Evolutionary conservation across 345 rosid species (phyloP), one percentile per base, ranked within the genome.

Genomic region (Boechera stricta): DNA sequence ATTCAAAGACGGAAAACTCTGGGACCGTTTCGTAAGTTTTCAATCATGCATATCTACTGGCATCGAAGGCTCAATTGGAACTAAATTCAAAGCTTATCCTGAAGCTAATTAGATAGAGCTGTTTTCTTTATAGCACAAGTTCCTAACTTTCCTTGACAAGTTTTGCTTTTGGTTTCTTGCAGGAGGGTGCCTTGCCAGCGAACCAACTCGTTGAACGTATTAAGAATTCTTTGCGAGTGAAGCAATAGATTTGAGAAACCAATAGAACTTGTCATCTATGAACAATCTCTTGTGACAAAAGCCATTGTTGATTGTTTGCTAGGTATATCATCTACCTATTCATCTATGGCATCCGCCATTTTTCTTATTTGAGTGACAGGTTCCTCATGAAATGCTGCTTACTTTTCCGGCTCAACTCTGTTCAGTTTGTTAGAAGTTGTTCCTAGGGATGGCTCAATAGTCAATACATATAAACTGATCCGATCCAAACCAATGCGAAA

Each of bases 131-230:
- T 1, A 0, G 7, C 0, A 48, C 24, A 48, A 28, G 29, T 12
- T 13, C 26, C 4, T 18, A 29, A 64, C 24, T 32, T 18, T 41
- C 54, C 5, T 29, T 75, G 52, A 75, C 48, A 48, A 44, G 29
- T 56, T 64, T 60, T 36, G 13, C 32, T 3, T 18, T 48, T 49
- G 26, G 60, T 38, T 68, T 74, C 18, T 36, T 58, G 60, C 81
- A 93, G 96, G 98, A 91, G 81, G 98, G 98, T 53, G 96, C 97
- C 18, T 79, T 91, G 79, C 77, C 85, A 4, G 93, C 87, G 18
- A 83, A 90, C 66, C 82, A 86, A 72, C 89, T 93, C 13, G 77
- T 93, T 57, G 61, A 87, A 79, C 91, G 89, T 44, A 79, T 93
- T 10, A 92, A 93, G 77, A 87, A 77, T 65, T 88, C 93, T 3